These are phyloP conservation scores for Termitomyces titanicus DNA, from an alignment of 768 basidiomycete genomes.

Conservation along the genomic window DNA sequence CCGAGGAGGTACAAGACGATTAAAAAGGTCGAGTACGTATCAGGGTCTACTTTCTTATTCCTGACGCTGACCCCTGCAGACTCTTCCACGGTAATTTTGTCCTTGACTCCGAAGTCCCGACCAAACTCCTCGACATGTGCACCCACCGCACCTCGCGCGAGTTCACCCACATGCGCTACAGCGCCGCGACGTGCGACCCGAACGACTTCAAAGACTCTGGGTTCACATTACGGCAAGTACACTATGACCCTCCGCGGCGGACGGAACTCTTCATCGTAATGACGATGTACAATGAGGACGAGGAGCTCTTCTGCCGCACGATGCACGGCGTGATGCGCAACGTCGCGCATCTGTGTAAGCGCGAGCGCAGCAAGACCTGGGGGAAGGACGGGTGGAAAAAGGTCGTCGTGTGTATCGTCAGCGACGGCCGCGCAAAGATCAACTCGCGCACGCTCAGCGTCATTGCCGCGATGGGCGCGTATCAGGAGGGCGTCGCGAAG, in stretches of 20 bases:
- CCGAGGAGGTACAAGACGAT: conserved; percentile 90
- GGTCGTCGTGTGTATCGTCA: conserved; percentile 91
- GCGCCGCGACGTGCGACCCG: conserved; percentile 93
- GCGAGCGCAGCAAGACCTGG: conserved; percentile 91
- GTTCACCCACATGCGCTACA: conserved; percentile 95
- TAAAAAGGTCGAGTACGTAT: conserved; percentile 80
- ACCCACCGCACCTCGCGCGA: conserved; percentile 76
- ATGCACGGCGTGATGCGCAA: conserved; percentile 98
- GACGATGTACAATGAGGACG: conserved; percentile 98
- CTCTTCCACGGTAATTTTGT: conserved; percentile 94
- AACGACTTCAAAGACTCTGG: conserved; percentile 81
- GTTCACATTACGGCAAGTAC: conserved; percentile 87
- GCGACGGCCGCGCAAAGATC: conserved; percentile 83
- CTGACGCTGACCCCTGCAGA: conserved; percentile 35
- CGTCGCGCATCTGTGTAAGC: conserved; percentile 80
- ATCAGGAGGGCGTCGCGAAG: conserved; percentile 88
- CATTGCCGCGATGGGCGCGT: conserved; percentile 89
- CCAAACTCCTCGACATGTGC: conserved; percentile 87
- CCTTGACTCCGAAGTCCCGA: conserved; percentile 83
- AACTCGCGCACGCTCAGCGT: conserved; percentile 81
- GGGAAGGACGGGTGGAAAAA: conserved; percentile 99
- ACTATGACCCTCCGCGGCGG: conserved; percentile 85
- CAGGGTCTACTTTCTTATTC: neutral
- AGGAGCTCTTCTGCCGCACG: conserved; percentile 84
- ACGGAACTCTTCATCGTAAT: conserved; percentile 97